These are phyloP conservation scores for Chrysoporthe puriensis DNA, from an alignment of 2,329 filamentous ascomycete genomes.

Conservation along the genomic window DNA sequence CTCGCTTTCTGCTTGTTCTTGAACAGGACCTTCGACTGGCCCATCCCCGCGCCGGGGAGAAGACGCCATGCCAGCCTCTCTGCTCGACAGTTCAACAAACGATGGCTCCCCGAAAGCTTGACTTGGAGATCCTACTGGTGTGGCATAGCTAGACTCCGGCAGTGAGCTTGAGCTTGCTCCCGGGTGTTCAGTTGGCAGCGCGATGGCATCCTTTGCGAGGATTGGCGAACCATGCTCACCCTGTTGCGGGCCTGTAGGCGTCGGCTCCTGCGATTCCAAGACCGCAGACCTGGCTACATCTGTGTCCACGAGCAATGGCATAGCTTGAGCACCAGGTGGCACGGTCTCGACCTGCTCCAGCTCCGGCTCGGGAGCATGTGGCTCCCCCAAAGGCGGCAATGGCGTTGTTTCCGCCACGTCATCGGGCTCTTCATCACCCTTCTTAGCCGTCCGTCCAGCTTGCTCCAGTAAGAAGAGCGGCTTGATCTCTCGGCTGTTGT, in stretches of 20 bases:
- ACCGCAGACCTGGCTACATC: slow-evolving; percentile 45
- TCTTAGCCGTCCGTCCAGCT: slow-evolving; percentile 39
- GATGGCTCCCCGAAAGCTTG: background rate
- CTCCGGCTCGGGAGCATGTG: slow-evolving; percentile 40
- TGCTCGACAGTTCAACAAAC: background rate
- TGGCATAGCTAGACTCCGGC: slow-evolving; percentile 25
- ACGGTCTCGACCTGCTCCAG: slow-evolving; percentile 37
- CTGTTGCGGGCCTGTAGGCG: slow-evolving; percentile 51
- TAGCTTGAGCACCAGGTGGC: slow-evolving; percentile 11
- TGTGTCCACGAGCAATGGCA: slow-evolving; percentile 47
- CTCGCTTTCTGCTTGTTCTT: background rate
- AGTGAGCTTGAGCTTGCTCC: slow-evolving; percentile 17
- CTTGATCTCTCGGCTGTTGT: slow-evolving; percentile 70
- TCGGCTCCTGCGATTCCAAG: slow-evolving; percentile 67
- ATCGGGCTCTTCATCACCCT: slow-evolving; percentile 33
- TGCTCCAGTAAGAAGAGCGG: slow-evolving; percentile 82
- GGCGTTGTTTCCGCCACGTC: slow-evolving; percentile 52
- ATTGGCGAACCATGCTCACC: slow-evolving; percentile 3
- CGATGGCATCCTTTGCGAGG: slow-evolving; percentile 4
- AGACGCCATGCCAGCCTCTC: background rate
- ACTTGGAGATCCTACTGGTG: slow-evolving; percentile 21
- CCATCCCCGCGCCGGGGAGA: background rate
- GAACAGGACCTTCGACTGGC: background rate
- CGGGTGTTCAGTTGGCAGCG: background rate
- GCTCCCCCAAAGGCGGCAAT: slow-evolving; percentile 40